Percentiles rank a stretch among this genome's conserved stretches.
Evolutionary conservation across 2,329 filamentous ascomycete genomes (phyloP).

Genomic region (Ascochyta fabae): DNA sequence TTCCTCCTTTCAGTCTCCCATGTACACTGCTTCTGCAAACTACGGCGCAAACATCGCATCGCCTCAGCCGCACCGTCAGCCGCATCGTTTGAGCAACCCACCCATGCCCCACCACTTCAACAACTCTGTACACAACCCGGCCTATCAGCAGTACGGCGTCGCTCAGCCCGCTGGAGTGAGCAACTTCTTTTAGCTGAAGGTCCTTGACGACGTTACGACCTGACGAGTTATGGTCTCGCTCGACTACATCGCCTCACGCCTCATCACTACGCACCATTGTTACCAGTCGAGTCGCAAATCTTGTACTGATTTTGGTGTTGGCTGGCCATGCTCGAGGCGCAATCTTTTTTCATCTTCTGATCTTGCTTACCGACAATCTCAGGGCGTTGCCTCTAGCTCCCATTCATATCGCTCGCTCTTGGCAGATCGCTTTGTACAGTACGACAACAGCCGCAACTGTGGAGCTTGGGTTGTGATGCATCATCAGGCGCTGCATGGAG

Average conservation of each 20-base stretch:
- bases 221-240: slow-evolving; percentile 56
- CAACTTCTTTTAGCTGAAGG: slow-evolving; percentile 51
- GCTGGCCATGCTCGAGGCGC: slow-evolving; percentile 27
- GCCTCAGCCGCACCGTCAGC: slow-evolving; percentile 43
- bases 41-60: slow-evolving; percentile 47
- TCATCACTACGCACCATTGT: slow-evolving; percentile 30
- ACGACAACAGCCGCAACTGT: slow-evolving; percentile 42
- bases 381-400: slow-evolving; percentile 23
- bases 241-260: slow-evolving; percentile 23
- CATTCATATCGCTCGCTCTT: slow-evolving; percentile 21
- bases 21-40: slow-evolving; percentile 46
- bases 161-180: slow-evolving; percentile 51
- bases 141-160: slow-evolving; percentile 49
- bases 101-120: slow-evolving; percentile 46
- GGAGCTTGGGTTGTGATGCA: slow-evolving; percentile 41
- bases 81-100: slow-evolving; percentile 49
- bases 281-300: slow-evolving; percentile 25
- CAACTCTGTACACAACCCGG: slow-evolving; percentile 49
- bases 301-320: slow-evolving; percentile 35
- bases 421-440: slow-evolving; percentile 46
- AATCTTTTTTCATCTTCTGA: slow-evolving; percentile 37
- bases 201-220: slow-evolving; percentile 55
- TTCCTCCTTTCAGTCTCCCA: slow-evolving; percentile 35
- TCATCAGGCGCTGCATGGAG: slow-evolving; percentile 36
- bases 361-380: slow-evolving; percentile 30